phyloP scores from a whole-genome alignment of 2,329 filamentous ascomycete species.

The Acrocalymma vagum region DNA sequence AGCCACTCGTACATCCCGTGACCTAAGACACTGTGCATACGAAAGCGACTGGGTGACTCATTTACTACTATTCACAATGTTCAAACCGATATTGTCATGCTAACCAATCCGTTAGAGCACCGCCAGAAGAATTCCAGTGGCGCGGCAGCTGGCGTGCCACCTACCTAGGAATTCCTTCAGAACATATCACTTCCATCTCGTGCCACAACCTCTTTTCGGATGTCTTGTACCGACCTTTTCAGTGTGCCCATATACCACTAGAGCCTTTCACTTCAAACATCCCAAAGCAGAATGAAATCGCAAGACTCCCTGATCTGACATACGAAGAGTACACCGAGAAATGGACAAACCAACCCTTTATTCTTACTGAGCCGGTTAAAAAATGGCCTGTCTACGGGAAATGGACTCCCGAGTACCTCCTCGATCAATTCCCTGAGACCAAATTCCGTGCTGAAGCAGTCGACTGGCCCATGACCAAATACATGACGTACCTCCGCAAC shows the following conservation, averaged over 20 bases:
- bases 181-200: constrained; percentile 66
- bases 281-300: constrained; percentile 76
- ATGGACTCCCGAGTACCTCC: constrained; percentile 77
- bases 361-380: constrained; percentile 82
- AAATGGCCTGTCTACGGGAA: constrained; percentile 78
- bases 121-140: constrained; percentile 68
- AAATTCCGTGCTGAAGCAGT: constrained; percentile 91
- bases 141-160: constrained; percentile 86
- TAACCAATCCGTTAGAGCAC: constrained; percentile 47
- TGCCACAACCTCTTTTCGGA: constrained; percentile 89
- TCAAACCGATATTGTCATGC: too few species aligned
- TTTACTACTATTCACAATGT: constrained; percentile 5
- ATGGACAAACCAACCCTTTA: constrained; percentile 86
- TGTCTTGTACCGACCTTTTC: constrained; percentile 86
- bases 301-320: constrained; percentile 72
- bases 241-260: constrained; percentile 80
- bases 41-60: constrained; percentile 24
- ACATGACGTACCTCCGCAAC: constrained; percentile 81
- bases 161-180: constrained; percentile 67
- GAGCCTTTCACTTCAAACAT: constrained; percentile 74
- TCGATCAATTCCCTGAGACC: constrained; percentile 69
- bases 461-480: constrained; percentile 86
- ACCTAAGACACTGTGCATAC: too few species aligned
- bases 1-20: too few species aligned
- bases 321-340: constrained; percentile 75